Evolutionary conservation across 306 rosid genomes (phyloP).

Genomic region (Pueraria montana): DNA sequence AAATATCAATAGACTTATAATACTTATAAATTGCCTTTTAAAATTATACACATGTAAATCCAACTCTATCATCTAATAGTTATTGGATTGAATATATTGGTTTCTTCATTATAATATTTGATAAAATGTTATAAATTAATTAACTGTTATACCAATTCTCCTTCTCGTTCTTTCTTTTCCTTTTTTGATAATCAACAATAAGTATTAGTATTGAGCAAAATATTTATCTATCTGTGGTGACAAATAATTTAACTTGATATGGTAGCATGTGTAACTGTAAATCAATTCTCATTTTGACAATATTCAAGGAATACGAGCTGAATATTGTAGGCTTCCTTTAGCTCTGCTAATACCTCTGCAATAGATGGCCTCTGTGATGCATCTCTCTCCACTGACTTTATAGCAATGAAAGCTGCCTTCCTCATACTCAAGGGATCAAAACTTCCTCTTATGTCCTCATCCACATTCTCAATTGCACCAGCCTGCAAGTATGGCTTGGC

Average conservation of each 20-base stretch:
- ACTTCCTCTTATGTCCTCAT: slow-evolving; percentile 67
- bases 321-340: slow-evolving; percentile 74
- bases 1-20: too few relatives aligned
- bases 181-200: neutral
- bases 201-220: neutral
- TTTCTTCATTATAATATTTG: neutral
- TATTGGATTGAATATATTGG: neutral
- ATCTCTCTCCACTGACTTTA: slow-evolving; percentile 83
- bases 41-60: too few relatives aligned
- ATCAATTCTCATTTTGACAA: slow-evolving; percentile 48
- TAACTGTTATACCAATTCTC: too few relatives aligned
- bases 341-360: slow-evolving; percentile 79
- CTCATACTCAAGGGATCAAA: slow-evolving; percentile 82
- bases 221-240: neutral
- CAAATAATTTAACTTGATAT: slow-evolving; percentile 31
- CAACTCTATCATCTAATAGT: neutral
- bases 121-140: neutral
- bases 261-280: neutral
- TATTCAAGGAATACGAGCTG: slow-evolving; percentile 77
- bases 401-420: slow-evolving; percentile 74
- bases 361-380: slow-evolving; percentile 89
- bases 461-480: slow-evolving; percentile 87
- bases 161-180: neutral
- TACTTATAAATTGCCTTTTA: too few relatives aligned
- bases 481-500: slow-evolving; percentile 97